Conservation (phyloP, 1,284 basidiomycete genomes). For the Takashimella koratensis region DNA sequence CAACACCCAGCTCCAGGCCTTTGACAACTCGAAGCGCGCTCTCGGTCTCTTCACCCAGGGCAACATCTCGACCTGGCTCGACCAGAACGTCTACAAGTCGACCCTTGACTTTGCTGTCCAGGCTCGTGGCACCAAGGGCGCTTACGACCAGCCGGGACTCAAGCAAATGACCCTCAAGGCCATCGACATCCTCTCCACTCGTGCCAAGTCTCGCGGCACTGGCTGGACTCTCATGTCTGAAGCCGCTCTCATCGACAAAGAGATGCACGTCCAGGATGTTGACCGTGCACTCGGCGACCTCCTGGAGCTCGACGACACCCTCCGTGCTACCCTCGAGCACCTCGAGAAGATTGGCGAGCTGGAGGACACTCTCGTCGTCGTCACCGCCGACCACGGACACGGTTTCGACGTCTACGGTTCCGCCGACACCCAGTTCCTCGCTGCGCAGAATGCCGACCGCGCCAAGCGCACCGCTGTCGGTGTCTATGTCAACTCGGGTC, state of each 20-base stretch:
- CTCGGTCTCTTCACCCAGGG: slow-evolving; percentile 48
- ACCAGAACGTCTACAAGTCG: slow-evolving; percentile 47
- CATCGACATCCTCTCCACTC: slow-evolving; percentile 46
- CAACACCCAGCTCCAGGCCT: slow-evolving; percentile 44
- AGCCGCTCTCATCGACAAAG: slow-evolving; percentile 50
- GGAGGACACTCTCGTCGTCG: slow-evolving; percentile 49
- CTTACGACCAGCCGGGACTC: slow-evolving; percentile 49
- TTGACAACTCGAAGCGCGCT: slow-evolving; percentile 43
- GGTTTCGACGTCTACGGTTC: slow-evolving; percentile 47
- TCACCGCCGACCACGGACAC: slow-evolving; percentile 51
- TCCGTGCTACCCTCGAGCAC: slow-evolving; percentile 47
- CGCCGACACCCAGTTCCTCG: slow-evolving; percentile 47
- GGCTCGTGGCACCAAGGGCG: slow-evolving; percentile 33
- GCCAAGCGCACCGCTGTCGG: slow-evolving; percentile 49
- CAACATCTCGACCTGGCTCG: slow-evolving; percentile 50
- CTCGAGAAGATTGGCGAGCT: slow-evolving; percentile 48
- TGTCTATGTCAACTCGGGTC: slow-evolving; percentile 42
- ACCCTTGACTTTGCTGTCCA: slow-evolving; percentile 34
- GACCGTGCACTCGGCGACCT: slow-evolving; percentile 51
- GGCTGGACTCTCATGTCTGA: slow-evolving; percentile 51
- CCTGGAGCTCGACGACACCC: slow-evolving; percentile 51
- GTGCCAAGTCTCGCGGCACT: slow-evolving; percentile 42
- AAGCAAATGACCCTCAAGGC: slow-evolving; percentile 53
- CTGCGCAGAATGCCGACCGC: slow-evolving; percentile 36
- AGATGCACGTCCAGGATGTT: slow-evolving; percentile 49